Conservation (phyloP, 192 early-diverging fungal species). For the Paraglomus brasilianum region DNA sequence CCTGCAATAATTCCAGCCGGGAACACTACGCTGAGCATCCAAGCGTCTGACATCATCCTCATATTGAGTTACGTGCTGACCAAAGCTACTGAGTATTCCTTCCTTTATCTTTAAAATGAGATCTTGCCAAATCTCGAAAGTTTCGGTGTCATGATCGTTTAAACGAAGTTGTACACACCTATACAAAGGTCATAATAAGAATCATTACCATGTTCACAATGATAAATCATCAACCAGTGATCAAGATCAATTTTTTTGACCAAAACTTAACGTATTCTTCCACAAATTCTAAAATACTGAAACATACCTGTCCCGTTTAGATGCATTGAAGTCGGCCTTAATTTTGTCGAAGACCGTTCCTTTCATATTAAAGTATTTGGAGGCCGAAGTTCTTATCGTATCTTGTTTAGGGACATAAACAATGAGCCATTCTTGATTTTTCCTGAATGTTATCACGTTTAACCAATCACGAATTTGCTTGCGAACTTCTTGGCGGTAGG, state of each 20-base stretch:
- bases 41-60: constrained; percentile 87
- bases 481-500: constrained; percentile 63
- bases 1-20: constrained; percentile 99
- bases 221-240: neutral
- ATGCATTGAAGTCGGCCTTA: constrained; percentile 77
- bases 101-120: constrained; percentile 75
- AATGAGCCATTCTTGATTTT: constrained; percentile 90
- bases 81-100: constrained; percentile 68
- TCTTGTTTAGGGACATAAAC: constrained; percentile 65
- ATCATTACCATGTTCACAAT: constrained; percentile 30
- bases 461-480: constrained; percentile 80
- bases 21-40: constrained; percentile 90
- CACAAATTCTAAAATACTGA: neutral
- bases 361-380: constrained; percentile 61
- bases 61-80: constrained; percentile 74
- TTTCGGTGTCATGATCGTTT: constrained; percentile 52
- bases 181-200: constrained; percentile 8
- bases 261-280: neutral
- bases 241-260: neutral
- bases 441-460: constrained; percentile 66
- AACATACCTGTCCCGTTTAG: constrained; percentile 61
- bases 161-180: constrained; percentile 52
- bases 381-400: constrained; percentile 44
- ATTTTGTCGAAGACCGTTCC: constrained; percentile 80
- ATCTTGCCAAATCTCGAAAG: constrained; percentile 67